A percentile compares a stretch with the other conserved stretches of the same genome.
Evolutionary conservation across 352 stramenopile genomes (phyloP).

Genomic region (Phytophthora citrophthora): DNA sequence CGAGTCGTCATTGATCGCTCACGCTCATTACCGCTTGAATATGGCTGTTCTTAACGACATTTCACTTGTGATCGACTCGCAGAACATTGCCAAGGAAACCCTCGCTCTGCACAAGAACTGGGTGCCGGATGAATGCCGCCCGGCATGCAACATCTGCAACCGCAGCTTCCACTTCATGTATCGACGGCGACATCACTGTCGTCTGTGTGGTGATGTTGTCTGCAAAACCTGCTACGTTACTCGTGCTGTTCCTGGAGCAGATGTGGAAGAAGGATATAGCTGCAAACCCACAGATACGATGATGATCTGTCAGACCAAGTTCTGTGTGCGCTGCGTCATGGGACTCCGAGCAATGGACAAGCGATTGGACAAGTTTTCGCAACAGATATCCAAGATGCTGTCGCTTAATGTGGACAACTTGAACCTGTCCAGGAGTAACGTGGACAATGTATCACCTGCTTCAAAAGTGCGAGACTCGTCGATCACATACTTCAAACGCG

Average conservation of each 20-base stretch:
- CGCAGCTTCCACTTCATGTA: slow-evolving; percentile 40
- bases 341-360: slow-evolving; percentile 48
- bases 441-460: background rate
- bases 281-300: slow-evolving; percentile 4
- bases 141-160: slow-evolving; percentile 39
- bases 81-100: slow-evolving; percentile 53
- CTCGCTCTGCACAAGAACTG: slow-evolving; percentile 38
- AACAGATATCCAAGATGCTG: slow-evolving; percentile 43
- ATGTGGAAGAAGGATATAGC: slow-evolving; percentile 12
- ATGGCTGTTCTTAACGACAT: slow-evolving; percentile 62
- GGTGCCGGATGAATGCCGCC: slow-evolving; percentile 43
- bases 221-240: slow-evolving; percentile 58
- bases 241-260: slow-evolving; percentile 33
- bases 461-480: slow-evolving; percentile 20
- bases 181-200: slow-evolving; percentile 54
- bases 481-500: slow-evolving; percentile 41
- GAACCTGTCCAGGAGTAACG: slow-evolving; percentile 13
- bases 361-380: slow-evolving; percentile 33
- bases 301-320: slow-evolving; percentile 54
- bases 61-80: slow-evolving; percentile 60
- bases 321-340: slow-evolving; percentile 64
- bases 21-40: slow-evolving; percentile 49
- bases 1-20: slow-evolving; percentile 40
- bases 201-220: slow-evolving; percentile 57
- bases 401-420: slow-evolving; percentile 13